Conservation (phyloP, 257 asterid genomes). For the Plantago major region DNA sequence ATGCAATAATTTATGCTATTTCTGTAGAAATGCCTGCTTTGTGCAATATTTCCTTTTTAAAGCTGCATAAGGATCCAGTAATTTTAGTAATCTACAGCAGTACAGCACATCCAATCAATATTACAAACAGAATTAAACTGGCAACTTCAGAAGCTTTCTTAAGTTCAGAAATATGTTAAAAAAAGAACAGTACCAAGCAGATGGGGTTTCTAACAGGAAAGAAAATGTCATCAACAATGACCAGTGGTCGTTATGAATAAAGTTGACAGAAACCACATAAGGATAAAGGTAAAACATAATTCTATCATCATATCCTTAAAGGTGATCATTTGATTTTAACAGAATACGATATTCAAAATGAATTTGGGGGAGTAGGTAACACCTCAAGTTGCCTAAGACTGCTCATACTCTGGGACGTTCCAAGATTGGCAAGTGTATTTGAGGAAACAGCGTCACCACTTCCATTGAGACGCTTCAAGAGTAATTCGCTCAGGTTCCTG, state of each 20-base stretch:
- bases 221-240: constrained; percentile 7
- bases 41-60: too few species aligned
- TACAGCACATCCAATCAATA: too few species aligned
- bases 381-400: constrained; percentile 99
- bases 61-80: too few species aligned
- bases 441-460: constrained; percentile 71
- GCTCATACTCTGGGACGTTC: constrained; percentile 89
- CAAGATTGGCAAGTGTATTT: constrained; percentile 53
- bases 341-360: background rate
- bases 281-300: constrained; percentile 11
- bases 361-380: constrained; percentile 17
- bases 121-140: too few species aligned
- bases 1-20: too few species aligned
- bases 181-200: constrained; percentile 3
- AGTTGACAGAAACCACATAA: constrained; percentile 2
- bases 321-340: constrained; percentile 6
- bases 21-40: too few species aligned
- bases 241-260: background rate
- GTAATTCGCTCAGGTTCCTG: constrained; percentile 65
- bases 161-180: background rate
- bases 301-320: constrained; percentile 3
- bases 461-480: constrained; percentile 86
- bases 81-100: too few species aligned
- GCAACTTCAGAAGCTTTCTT: too few species aligned
- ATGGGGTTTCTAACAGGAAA: background rate